phyloP scores from a whole-genome alignment of 208 protist species.

The Trichomonas gallinae region DNA sequence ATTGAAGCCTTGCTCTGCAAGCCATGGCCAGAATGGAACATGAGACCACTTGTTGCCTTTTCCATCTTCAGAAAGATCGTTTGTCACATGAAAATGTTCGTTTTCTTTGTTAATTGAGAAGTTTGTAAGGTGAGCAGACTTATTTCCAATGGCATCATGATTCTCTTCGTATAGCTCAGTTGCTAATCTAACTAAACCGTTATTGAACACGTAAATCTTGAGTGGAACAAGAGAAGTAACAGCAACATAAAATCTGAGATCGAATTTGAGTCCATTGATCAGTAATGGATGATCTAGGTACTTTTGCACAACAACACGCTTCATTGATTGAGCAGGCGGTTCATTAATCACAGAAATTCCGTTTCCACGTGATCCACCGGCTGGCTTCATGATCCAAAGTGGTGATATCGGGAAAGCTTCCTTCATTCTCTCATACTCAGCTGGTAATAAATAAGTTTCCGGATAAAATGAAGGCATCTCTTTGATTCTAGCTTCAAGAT shows the following conservation, averaged over 20 bases:
- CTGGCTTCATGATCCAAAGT: neutral
- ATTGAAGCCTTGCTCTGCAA: neutral
- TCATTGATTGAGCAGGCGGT: neutral
- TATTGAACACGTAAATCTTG: conserved; percentile 18
- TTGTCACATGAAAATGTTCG: neutral
- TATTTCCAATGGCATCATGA: neutral
- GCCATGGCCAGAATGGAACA: neutral
- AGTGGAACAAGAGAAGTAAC: conserved; percentile 21
- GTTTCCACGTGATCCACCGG: neutral
- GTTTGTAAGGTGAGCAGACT: neutral
- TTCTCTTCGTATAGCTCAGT: conserved; percentile 24
- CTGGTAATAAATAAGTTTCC: neutral
- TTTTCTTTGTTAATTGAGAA: conserved; percentile 12
- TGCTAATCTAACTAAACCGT: conserved; percentile 24
- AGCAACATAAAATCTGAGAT: conserved; percentile 33
- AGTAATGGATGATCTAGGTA: conserved; percentile 25
- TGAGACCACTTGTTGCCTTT: conserved; percentile 17
- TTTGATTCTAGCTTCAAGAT: neutral
- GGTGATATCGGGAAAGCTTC: neutral
- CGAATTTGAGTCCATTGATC: conserved; percentile 39
- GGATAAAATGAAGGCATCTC: neutral
- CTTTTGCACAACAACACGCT: neutral
- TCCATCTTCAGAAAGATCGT: conserved; percentile 8
- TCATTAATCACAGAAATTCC: neutral
- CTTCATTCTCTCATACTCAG: neutral